phyloP scores from a whole-genome alignment of 768 basidiomycete species.

The Clitopilus passeckerianus region DNA sequence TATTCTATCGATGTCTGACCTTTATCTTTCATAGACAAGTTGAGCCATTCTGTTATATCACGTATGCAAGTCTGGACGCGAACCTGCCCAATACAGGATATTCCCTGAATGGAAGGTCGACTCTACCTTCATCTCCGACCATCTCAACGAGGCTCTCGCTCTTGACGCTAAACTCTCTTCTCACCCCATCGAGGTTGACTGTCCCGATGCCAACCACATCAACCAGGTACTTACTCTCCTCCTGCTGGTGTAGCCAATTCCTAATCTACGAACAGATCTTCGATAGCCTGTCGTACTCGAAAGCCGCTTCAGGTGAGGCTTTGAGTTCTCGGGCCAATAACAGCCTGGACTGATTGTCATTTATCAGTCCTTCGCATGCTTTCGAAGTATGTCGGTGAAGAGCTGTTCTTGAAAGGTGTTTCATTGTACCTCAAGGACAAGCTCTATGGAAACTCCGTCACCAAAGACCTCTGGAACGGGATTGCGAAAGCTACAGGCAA shows the following conservation, averaged over 20 bases:
- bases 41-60: too few species aligned
- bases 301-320: slow-evolving; percentile 70
- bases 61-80: too few species aligned
- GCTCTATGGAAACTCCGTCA: slow-evolving; percentile 80
- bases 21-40: slow-evolving; percentile 36
- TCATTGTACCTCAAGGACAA: slow-evolving; percentile 89
- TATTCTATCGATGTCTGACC: too few species aligned
- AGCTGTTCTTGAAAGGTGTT: slow-evolving; percentile 81
- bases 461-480: slow-evolving; percentile 84
- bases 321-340: background rate
- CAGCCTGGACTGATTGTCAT: background rate
- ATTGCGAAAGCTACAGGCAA: slow-evolving; percentile 70
- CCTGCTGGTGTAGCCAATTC: background rate
- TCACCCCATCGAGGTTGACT: slow-evolving; percentile 91
- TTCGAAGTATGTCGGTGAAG: slow-evolving; percentile 82
- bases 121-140: slow-evolving; percentile 73
- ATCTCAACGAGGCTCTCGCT: slow-evolving; percentile 70
- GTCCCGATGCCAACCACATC: slow-evolving; percentile 81
- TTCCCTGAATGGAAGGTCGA: slow-evolving; percentile 87
- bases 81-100: slow-evolving; percentile 31
- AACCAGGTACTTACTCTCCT: slow-evolving; percentile 45
- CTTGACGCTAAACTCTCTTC: slow-evolving; percentile 85
- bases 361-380: slow-evolving; percentile 84
- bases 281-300: slow-evolving; percentile 83
- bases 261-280: slow-evolving; percentile 56